Conservation (phyloP, 805 yeast genomes). For the Hemisphaericaspora nanyangensis region DNA sequence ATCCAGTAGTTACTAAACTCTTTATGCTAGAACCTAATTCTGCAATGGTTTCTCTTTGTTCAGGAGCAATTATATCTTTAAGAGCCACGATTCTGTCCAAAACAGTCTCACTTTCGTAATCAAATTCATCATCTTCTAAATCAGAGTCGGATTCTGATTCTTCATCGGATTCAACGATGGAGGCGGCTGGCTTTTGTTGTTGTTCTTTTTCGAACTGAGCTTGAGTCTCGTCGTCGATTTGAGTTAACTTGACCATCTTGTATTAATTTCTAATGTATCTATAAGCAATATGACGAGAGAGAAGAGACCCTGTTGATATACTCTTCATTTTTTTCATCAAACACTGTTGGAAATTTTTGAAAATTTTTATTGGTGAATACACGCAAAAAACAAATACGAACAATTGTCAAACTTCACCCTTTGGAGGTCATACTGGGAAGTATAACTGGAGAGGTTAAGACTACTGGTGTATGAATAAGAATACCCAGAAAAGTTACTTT, state of each 20-base stretch:
- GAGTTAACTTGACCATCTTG: constrained; percentile 71
- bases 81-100: constrained; percentile 86
- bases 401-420: too few relatives aligned
- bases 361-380: neutral
- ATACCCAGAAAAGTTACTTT: too few relatives aligned
- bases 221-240: constrained; percentile 57
- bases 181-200: constrained; percentile 15
- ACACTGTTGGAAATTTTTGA: neutral
- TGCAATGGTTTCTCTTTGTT: constrained; percentile 55
- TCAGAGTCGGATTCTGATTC: constrained; percentile 41
- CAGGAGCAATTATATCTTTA: constrained; percentile 87
- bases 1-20: constrained; percentile 36
- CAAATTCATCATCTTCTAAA: constrained; percentile 68
- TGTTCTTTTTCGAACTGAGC: constrained; percentile 33
- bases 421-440: too few relatives aligned
- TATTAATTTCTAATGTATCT: constrained; percentile 5
- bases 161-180: constrained; percentile 19
- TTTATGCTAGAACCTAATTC: constrained; percentile 29
- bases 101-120: constrained; percentile 75
- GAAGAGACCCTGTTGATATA: too few relatives aligned
- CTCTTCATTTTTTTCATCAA: too few relatives aligned
- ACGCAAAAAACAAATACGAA: too few relatives aligned
- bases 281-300: too few relatives aligned
- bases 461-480: too few relatives aligned
- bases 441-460: too few relatives aligned